phyloP scores from a whole-genome alignment of 140 eudicot genomes.

The Stevia rebaudiana region DNA sequence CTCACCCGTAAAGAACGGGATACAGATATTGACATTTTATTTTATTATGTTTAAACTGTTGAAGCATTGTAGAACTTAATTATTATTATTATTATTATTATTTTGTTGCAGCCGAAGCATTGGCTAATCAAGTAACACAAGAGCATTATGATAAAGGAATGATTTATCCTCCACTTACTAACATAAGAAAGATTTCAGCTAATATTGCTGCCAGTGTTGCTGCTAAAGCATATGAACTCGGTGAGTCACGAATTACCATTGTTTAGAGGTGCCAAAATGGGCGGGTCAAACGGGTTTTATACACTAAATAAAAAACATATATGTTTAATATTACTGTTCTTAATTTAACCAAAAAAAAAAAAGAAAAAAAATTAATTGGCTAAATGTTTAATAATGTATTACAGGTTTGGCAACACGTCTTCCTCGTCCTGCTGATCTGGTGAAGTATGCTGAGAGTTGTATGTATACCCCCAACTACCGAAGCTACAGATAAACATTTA shows the following conservation, averaged over 20 bases:
- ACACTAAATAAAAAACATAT: too few species aligned
- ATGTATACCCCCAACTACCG: slow-evolving; percentile 91
- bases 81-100: too few species aligned
- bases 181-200: slow-evolving; percentile 84
- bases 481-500: slow-evolving; percentile 47
- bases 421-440: slow-evolving; percentile 74
- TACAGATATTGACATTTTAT: background rate
- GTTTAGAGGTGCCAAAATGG: background rate
- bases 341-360: background rate
- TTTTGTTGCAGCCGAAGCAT: slow-evolving; percentile 66
- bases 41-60: background rate
- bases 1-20: background rate
- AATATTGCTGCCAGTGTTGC: slow-evolving; percentile 87
- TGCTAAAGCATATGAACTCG: slow-evolving; percentile 88
- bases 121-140: slow-evolving; percentile 75
- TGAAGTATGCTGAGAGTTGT: slow-evolving; percentile 92
- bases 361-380: too few species aligned
- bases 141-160: slow-evolving; percentile 78
- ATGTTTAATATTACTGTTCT: too few species aligned
- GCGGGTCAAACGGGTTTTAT: background rate
- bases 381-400: background rate
- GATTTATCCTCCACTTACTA: slow-evolving; percentile 80
- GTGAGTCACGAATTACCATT: slow-evolving; percentile 29
- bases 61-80: background rate
- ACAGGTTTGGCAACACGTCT: slow-evolving; percentile 86